Percentiles rank a stretch among this genome's conserved stretches.
Evolutionary conservation across 176 grass and related monocot genomes (phyloP).

Genomic region (Hyparrhenia diplandra): DNA sequence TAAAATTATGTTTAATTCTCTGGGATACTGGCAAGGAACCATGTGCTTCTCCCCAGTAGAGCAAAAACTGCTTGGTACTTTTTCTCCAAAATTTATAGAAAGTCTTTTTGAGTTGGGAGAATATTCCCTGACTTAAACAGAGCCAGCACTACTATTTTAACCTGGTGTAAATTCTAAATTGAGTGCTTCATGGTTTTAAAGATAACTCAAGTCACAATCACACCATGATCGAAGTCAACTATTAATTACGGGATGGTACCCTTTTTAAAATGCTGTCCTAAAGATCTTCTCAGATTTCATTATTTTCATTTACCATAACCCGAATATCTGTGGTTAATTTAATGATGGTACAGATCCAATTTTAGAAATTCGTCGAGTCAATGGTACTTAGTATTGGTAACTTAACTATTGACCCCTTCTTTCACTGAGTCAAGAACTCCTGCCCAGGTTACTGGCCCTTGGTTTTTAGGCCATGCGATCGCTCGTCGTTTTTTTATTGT

Average conservation of each 20-base stretch:
- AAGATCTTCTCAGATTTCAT: neutral
- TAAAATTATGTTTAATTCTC: neutral
- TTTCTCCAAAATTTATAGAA: neutral
- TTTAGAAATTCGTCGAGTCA: neutral
- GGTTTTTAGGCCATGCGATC: neutral
- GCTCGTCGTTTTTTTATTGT: neutral
- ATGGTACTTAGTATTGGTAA: neutral
- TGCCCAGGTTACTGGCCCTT: no score
- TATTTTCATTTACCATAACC: neutral
- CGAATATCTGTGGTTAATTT: neutral
- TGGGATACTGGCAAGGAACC: neutral
- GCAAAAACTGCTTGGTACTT: neutral
- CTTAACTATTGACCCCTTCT: neutral
- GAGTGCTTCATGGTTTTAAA: neutral
- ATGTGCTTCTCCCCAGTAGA: neutral
- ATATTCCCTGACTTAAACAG: neutral
- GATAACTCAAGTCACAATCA: neutral
- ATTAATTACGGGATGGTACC: neutral
- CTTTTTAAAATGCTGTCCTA: neutral
- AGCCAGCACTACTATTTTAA: neutral
- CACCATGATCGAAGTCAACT: neutral
- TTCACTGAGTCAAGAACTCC: neutral
- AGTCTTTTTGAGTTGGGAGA: neutral
- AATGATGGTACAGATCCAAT: neutral
- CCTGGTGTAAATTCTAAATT: conserved; percentile 12